Evolutionary conservation across 306 rosid genomes (phyloP).

Genomic region (Malus domestica): ASM211411v1 NC_041803.1:15598001-15598500

Average conservation of each 20-base stretch:
- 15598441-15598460: too few relatives aligned
- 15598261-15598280: constrained; percentile 33
- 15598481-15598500: too few relatives aligned
- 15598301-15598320: constrained; percentile 94
- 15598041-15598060: too few relatives aligned
- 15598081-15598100: background rate
- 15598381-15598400: constrained; percentile 61
- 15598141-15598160: background rate
- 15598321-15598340: constrained; percentile 94
- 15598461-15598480: too few relatives aligned
- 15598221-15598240: constrained; percentile 33
- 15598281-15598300: constrained; percentile 79
- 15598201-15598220: background rate
- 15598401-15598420: background rate
- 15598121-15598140: background rate
- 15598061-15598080: too few relatives aligned
- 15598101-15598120: background rate
- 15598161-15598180: background rate
- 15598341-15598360: constrained; percentile 92
- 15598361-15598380: constrained; percentile 74
- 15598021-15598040: too few relatives aligned
- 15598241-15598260: constrained; percentile 6
- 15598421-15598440: background rate
- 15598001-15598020: too few relatives aligned
- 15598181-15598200: background rate